phyloP scores from a whole-genome alignment of 345 rosid genomes.

The Rubroshorea leprosula region DNA sequence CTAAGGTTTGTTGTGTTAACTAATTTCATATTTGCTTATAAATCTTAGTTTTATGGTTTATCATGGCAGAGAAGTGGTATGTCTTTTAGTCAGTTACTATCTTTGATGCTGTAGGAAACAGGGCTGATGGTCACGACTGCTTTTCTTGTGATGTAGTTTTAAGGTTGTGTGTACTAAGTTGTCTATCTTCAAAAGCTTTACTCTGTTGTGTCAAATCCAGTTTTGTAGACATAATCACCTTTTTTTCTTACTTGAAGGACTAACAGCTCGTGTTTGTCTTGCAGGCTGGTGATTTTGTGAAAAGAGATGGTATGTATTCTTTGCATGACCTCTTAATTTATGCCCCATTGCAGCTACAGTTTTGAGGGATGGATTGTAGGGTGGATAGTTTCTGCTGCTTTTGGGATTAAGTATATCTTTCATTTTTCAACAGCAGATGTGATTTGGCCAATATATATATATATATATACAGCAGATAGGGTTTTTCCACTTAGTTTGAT shows the following conservation, averaged over 20 bases:
- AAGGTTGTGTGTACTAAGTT: conserved; percentile 88
- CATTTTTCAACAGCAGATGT: no score
- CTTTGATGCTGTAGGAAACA: conserved; percentile 97
- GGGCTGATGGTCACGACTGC: conserved; percentile 95
- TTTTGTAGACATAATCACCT: conserved; percentile 7
- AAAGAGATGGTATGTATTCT: conserved; percentile 74
- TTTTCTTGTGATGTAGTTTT: conserved; percentile 98
- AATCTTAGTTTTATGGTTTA: conserved; percentile 31
- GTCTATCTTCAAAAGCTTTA: conserved; percentile 49
- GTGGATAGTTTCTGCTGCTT: no score
- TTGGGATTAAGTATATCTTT: no score
- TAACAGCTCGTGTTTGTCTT: conserved; percentile 29
- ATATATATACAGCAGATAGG: no score
- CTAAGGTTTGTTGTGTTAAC: conserved; percentile 70
- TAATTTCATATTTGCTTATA: conserved; percentile 10
- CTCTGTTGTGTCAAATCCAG: conserved; percentile 26
- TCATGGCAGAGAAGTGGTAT: conserved; percentile 61
- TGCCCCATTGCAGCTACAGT: background rate
- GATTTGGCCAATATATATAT: no score
- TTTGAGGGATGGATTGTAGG: no score
- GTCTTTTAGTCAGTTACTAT: conserved; percentile 74
- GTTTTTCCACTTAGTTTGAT: no score
- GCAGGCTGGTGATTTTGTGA: conserved; percentile 96
- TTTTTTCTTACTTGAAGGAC: conserved; percentile 15
- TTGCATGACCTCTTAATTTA: background rate